Percentiles rank a stretch among this genome's conserved stretches.
Conservation (phyloP, 495 filamentous ascomycete genomes). For the Neurospora tetrasperma region DNA sequence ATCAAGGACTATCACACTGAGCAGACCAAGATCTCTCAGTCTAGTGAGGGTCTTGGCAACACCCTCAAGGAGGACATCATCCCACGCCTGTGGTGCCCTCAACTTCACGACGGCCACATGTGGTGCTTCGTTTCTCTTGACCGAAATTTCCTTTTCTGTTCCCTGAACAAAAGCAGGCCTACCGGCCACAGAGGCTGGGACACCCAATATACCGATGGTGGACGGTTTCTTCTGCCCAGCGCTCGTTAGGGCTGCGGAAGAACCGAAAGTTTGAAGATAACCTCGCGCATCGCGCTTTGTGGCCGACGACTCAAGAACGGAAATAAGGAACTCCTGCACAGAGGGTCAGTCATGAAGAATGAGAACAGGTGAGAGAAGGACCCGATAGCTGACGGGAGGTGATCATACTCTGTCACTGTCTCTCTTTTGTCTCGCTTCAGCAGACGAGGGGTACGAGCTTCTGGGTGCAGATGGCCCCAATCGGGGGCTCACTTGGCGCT, state of each 20-base stretch:
- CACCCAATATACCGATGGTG: constrained; percentile 17
- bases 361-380: background rate
- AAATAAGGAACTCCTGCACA: constrained; percentile 67
- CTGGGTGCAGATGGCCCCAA: background rate
- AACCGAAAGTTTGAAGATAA: constrained; percentile 72
- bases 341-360: constrained; percentile 8
- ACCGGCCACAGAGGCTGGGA: constrained; percentile 21
- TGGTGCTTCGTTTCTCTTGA: constrained; percentile 37
- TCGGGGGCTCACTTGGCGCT: background rate
- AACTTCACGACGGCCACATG: constrained; percentile 86
- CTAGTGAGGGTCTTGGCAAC: constrained; percentile 77
- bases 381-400: background rate
- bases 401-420: constrained; percentile 29
- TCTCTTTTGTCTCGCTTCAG: constrained; percentile 34
- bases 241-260: constrained; percentile 6
- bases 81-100: constrained; percentile 55
- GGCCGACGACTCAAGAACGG: constrained; percentile 69
- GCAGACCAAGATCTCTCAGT: constrained; percentile 68
- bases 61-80: constrained; percentile 57
- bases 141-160: constrained; percentile 16
- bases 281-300: constrained; percentile 85
- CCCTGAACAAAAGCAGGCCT: constrained; percentile 28
- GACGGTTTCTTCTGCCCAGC: constrained; percentile 4
- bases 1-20: constrained; percentile 73
- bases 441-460: constrained; percentile 24